Percentiles rank a stretch among this genome's conserved stretches.
Evolutionary conservation across 2,329 filamentous ascomycete genomes (phyloP).

Genomic region (Paraphaeosphaeria sporulosa): DNA sequence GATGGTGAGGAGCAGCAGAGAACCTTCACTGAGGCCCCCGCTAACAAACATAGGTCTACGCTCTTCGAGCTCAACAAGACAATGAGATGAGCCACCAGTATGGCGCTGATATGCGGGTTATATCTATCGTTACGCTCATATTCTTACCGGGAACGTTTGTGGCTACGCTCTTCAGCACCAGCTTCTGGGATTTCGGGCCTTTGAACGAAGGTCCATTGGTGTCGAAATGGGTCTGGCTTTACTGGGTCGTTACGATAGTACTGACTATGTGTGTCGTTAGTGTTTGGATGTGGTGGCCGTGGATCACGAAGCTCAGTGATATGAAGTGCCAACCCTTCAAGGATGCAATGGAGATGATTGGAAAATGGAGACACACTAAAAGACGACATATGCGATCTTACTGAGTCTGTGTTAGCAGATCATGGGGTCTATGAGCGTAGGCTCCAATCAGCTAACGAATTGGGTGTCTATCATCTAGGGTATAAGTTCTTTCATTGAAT

Average conservation of each 20-base stretch:
- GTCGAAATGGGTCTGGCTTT: constrained; percentile 24
- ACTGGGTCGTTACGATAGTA: constrained; percentile 10
- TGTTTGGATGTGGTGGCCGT: background rate
- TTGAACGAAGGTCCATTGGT: constrained; percentile 12
- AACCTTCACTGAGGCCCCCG: too few relatives aligned
- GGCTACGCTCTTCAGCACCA: constrained; percentile 26
- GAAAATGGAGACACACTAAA: background rate
- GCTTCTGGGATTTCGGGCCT: constrained; percentile 25
- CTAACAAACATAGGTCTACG: constrained; percentile 22
- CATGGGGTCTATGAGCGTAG: too few relatives aligned
- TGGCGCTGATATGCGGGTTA: constrained; percentile 32
- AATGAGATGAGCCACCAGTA: constrained; percentile 29
- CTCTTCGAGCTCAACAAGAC: constrained; percentile 26
- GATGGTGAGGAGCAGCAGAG: constrained; percentile 1
- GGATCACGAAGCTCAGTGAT: background rate
- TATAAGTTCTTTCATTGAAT: too few relatives aligned
- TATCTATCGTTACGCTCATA: constrained; percentile 29
- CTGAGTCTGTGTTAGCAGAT: too few relatives aligned
- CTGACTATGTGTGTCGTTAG: background rate
- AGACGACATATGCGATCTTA: too few relatives aligned
- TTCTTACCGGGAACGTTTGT: constrained; percentile 33
- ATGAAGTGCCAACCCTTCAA: background rate
- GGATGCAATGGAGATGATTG: too few relatives aligned
- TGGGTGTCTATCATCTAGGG: too few relatives aligned
- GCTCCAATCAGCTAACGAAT: too few relatives aligned